Conservation (phyloP, 2,329 filamentous ascomycete genomes). For the Chrysoporthe austroafricana region DNA sequence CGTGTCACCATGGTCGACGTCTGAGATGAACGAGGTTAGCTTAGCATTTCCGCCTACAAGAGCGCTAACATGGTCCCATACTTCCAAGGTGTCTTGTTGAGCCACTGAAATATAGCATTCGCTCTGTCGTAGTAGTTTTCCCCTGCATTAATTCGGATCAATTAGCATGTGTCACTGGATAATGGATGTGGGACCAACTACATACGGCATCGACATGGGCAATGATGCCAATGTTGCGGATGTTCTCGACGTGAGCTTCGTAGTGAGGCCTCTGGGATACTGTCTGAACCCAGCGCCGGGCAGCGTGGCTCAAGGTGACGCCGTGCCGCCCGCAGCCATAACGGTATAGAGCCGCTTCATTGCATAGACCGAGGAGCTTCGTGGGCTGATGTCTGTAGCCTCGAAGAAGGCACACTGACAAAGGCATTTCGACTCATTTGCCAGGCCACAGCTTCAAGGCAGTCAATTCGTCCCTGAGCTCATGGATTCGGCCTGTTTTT, state of each 20-base stretch:
- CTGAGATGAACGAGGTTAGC: conserved; percentile 43
- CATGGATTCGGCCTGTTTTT: not conserved
- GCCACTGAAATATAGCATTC: conserved; percentile 97
- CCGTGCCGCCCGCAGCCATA: conserved; percentile 13
- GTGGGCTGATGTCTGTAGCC: conserved; percentile 16
- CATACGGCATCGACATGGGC: conserved; percentile 91
- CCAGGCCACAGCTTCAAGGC: conserved; percentile 1
- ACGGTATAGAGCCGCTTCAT: conserved; percentile 15
- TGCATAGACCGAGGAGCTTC: conserved; percentile 20
- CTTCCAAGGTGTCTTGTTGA: conserved; percentile 83
- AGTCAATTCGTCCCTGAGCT: not conserved
- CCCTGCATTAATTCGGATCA: conserved; percentile 52
- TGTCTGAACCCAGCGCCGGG: conserved; percentile 19
- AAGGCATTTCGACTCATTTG: conserved; percentile 26
- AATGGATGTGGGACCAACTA: conserved; percentile 23
- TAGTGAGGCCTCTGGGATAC: conserved; percentile 33
- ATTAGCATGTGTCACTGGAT: not conserved
- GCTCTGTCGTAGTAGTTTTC: conserved; percentile 98
- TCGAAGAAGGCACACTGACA: conserved; percentile 24
- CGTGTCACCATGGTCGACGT: conserved; percentile 95
- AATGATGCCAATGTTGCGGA: conserved; percentile 96
- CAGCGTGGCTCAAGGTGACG: conserved; percentile 6
- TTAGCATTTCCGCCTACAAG: not conserved
- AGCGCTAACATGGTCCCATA: conserved; percentile 38
- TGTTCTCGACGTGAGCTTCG: conserved; percentile 58